Evolutionary conservation across 495 filamentous ascomycete species (phyloP).

Genomic region (Penicillium cataractarum): DNA sequence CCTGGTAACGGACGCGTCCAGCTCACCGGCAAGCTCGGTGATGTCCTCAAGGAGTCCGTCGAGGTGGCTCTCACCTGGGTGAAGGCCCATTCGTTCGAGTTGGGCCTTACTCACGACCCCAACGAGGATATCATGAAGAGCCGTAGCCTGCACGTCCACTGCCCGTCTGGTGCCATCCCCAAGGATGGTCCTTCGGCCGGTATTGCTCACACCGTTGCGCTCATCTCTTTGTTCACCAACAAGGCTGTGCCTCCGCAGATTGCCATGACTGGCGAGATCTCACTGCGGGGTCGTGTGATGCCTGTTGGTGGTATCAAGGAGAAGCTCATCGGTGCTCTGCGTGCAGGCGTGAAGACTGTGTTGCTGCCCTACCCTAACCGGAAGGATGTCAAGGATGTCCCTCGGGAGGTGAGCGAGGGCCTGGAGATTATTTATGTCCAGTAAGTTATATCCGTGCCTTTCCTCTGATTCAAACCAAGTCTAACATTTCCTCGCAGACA

Average conservation of each 20-base stretch:
- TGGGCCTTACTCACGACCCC: conserved; percentile 78
- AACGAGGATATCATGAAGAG: conserved; percentile 95
- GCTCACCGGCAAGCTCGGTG: conserved; percentile 97
- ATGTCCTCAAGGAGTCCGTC: conserved; percentile 95
- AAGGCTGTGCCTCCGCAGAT: conserved; percentile 88
- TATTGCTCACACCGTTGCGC: conserved; percentile 88
- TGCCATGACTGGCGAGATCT: conserved; percentile 97
- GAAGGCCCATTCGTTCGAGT: conserved; percentile 90
- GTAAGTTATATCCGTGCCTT: conserved; percentile 53
- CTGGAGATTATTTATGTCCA: conserved; percentile 86
- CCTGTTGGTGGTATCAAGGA: conserved; percentile 97
- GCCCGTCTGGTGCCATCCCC: conserved; percentile 90
- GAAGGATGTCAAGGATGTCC: conserved; percentile 92
- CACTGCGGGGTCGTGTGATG: conserved; percentile 82
- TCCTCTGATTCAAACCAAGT: conserved; percentile 1
- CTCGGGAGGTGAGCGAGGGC: conserved; percentile 84
- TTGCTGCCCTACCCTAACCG: conserved; percentile 85
- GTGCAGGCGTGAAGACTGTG: conserved; percentile 94
- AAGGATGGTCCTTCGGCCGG: conserved; percentile 92
- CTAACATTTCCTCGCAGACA: conserved; percentile 54
- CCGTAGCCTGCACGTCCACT: conserved; percentile 94
- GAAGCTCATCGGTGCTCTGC: conserved; percentile 92
- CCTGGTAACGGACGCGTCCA: conserved; percentile 90
- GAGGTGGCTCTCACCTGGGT: conserved; percentile 97
- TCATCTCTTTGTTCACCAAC: conserved; percentile 89